A percentile compares a stretch with the other conserved stretches of the same genome.
phyloP scores from a whole-genome alignment of 2,329 filamentous ascomycete genomes.

The Aureobasidium sp. region DNA sequence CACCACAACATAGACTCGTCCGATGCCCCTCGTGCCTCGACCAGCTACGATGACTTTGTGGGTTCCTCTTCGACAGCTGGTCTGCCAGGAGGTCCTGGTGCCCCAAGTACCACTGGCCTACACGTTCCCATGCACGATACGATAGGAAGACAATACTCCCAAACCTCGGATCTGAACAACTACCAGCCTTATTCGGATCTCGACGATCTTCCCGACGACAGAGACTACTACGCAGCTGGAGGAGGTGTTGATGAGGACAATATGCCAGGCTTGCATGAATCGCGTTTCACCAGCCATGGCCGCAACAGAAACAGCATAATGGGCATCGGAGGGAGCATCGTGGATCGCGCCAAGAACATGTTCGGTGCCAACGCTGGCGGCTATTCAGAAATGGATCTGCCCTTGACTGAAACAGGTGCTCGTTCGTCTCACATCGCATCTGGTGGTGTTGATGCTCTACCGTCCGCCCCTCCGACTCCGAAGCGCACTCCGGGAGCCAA shows the following conservation, averaged over 20 bases:
- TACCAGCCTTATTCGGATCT: conserved; percentile 89
- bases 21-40: conserved; percentile 63
- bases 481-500: conserved; percentile 60
- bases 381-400: conserved; percentile 98
- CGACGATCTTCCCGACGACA: conserved; percentile 74
- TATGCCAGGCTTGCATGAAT: conserved; percentile 43
- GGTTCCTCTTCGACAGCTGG: conserved; percentile 49
- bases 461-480: conserved; percentile 25
- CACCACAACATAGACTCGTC: conserved; percentile 64
- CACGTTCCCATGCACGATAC: conserved; percentile 34
- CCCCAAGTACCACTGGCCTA: conserved; percentile 30
- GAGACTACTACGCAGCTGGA: conserved; percentile 67
- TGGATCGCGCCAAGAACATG: conserved; percentile 83
- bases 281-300: conserved; percentile 39
- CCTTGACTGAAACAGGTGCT: conserved; percentile 70
- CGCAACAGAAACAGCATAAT: conserved; percentile 80
- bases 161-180: conserved; percentile 77
- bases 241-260: conserved; percentile 49
- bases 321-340: conserved; percentile 71
- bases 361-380: conserved; percentile 74
- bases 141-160: conserved; percentile 50
- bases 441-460: conserved; percentile 28
- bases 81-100: conserved; percentile 39
- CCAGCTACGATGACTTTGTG: conserved; percentile 93
- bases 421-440: conserved; percentile 35